Evolutionary conservation across 768 basidiomycete species (phyloP), one percentile per base, ranked within the genome.

Genomic region (Pisolithus albus): DNA sequence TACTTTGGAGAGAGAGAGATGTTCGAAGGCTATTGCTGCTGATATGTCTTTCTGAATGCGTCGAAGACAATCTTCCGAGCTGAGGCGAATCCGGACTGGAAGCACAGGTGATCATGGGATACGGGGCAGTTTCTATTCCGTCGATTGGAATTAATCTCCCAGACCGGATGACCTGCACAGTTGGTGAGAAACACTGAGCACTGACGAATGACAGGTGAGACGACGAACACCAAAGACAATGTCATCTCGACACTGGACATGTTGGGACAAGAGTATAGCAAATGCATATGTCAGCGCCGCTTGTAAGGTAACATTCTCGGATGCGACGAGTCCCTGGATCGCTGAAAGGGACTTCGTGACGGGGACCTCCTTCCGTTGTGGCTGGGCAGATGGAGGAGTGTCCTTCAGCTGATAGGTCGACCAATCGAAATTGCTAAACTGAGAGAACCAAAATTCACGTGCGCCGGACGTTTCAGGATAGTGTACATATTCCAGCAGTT

Each of bases 181-280:
- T 15, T 26, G n/a, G 13, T 59, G 30, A 60, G 40, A 41, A 32
- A 46, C 24, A 13, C 21, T 9, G 41, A 32, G 46, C 24, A 13
- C 21, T 9, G 24, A 18, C 30, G 23, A 11, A 7, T 8, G 19
- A 46, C 7, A 26, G 28, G 30, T 15, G n/a, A 44, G 11, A 50
- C 43, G 11, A 58, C 67, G 19, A 21, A 71, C 70, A 50, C 64
- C 67, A 43, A 70, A 70, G 19, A 61, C 56, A 23, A 68, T 54
- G 24, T 70, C 70, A 40, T 65, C 44, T 3, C 55, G 46, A 8
- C 47, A 53, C 19, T 61, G 59, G 9, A 71, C 28, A 43, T 57
- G 34, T 34, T 53, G 56, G 7, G 58, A 61, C 15, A 69, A 50
- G 28, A 69, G 56, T 13, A 56, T 53, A 13, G 59, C 68, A 49